Conservation (phyloP, 2,329 filamentous ascomycete species). For the Penicillium vulpinum region DNA sequence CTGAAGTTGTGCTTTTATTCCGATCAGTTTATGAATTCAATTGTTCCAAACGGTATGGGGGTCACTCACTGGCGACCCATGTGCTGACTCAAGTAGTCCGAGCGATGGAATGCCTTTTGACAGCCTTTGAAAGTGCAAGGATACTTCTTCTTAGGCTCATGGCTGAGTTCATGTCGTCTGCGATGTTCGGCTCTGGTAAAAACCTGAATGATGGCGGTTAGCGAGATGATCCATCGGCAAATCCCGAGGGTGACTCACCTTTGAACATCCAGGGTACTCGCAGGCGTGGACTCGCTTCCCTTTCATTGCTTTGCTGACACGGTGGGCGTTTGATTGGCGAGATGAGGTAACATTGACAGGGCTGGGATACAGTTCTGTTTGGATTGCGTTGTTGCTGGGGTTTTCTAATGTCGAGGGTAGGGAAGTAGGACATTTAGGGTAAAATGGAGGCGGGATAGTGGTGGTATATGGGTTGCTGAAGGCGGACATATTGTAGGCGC, state of each 20-base stretch:
- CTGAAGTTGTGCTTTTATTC: neutral
- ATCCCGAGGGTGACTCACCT: conserved; percentile 36
- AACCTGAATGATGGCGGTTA: conserved; percentile 31
- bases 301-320: conserved; percentile 54
- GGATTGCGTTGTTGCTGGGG: neutral
- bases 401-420: neutral
- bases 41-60: accelerated
- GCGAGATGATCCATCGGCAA: conserved; percentile 1
- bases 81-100: conserved; percentile 50
- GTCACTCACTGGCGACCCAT: conserved; percentile 50
- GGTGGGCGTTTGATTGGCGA: conserved; percentile 23
- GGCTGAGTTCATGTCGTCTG: conserved; percentile 51
- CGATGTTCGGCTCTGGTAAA: conserved; percentile 52
- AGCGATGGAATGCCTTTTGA: conserved; percentile 49
- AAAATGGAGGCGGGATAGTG: neutral
- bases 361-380: neutral
- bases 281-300: conserved; percentile 53
- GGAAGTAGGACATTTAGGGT: neutral
- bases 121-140: conserved; percentile 46
- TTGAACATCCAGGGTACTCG: conserved; percentile 48
- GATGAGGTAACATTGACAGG: neutral
- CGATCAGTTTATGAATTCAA: neutral
- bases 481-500: neutral
- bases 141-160: conserved; percentile 47
- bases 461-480: neutral